These are phyloP conservation scores for Cladorrhinum sp. DNA, from an alignment of 2,329 filamentous ascomycete genomes.

Conservation along the genomic window DNA sequence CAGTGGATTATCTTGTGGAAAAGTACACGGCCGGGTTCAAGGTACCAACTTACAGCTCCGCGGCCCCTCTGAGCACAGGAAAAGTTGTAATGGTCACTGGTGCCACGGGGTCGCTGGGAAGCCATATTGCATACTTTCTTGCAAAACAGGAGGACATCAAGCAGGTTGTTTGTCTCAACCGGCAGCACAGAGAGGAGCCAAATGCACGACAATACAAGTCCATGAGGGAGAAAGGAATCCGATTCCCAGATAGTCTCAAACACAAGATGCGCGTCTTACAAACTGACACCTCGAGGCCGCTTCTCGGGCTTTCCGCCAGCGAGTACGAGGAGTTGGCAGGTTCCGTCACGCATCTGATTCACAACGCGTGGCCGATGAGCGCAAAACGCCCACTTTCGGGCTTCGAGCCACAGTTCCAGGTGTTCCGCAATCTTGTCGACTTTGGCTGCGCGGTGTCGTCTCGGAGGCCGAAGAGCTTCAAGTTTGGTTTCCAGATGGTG, in stretches of 20 bases:
- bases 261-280: constrained; percentile 41
- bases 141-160: constrained; percentile 30
- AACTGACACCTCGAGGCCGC: constrained; percentile 39
- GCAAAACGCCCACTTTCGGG: constrained; percentile 35
- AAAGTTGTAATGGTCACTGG: constrained; percentile 37
- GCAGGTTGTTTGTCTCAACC: constrained; percentile 45
- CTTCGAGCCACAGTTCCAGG: constrained; percentile 43
- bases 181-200: constrained; percentile 29
- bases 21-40: constrained; percentile 12
- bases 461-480: constrained; percentile 23
- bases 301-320: constrained; percentile 39
- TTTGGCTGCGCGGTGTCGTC: constrained; percentile 36
- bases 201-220: constrained; percentile 35
- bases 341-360: constrained; percentile 47
- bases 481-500: constrained; percentile 39
- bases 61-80: background rate
- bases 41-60: background rate
- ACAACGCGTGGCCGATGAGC: constrained; percentile 53
- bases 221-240: constrained; percentile 14
- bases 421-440: constrained; percentile 46
- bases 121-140: constrained; percentile 34
- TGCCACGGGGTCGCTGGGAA: constrained; percentile 38
- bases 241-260: background rate
- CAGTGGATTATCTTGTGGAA: constrained; percentile 14
- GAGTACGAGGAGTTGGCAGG: constrained; percentile 39